Evolutionary conservation across 768 basidiomycete genomes (phyloP), one percentile per base, ranked within the genome.

Genomic region (Hypholoma fasciculare): DNA sequence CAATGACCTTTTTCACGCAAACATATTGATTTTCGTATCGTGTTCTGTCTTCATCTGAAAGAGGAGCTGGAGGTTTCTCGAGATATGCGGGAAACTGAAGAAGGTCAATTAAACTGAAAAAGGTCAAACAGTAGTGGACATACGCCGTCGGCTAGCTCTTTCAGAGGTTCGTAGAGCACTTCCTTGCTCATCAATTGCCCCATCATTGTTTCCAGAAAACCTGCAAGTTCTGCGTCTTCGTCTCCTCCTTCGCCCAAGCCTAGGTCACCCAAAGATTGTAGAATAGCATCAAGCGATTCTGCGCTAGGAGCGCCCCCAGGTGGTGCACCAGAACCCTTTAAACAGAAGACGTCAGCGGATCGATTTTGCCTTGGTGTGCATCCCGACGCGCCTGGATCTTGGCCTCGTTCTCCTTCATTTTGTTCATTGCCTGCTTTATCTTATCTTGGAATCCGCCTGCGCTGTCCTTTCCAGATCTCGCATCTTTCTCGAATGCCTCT

Each of bases 151-250:
- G 79, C 73, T 19, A 96, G 72, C 67, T 96, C 94, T 63, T 90
- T 91, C 57, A 96, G 68, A 0, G 94, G 94, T 46, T 94, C 92
- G 62, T 94, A 89, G n/a, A 96, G 73, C 2, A 94, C 77, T 0
- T 92, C 90, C 66, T 92, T 90, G 74, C 81, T 83, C 86, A 93
- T 87, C 23, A 94, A 77, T 70, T 88, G 84, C 19, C 80, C 74
- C 90, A 94, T 92, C 84, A 96, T 89, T 23, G 69, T 81, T 69
- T 95, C 92, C 8, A 96, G 77, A 59, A 94, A 74, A 0, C 78
- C 83, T 43, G 88, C 82, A 12, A 94, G 67, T 23, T 86, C 82
- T 0, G 78, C 77, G 1, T 84, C 83, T 26, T 73, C 69, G 23
- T 77, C 72, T 12, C 69, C 76, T 2, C 66, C 71, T 48, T 59